These are phyloP conservation scores for Trypanosoma rangeli DNA, from an alignment of 208 protist genomes.

Conservation along the genomic window DNA sequence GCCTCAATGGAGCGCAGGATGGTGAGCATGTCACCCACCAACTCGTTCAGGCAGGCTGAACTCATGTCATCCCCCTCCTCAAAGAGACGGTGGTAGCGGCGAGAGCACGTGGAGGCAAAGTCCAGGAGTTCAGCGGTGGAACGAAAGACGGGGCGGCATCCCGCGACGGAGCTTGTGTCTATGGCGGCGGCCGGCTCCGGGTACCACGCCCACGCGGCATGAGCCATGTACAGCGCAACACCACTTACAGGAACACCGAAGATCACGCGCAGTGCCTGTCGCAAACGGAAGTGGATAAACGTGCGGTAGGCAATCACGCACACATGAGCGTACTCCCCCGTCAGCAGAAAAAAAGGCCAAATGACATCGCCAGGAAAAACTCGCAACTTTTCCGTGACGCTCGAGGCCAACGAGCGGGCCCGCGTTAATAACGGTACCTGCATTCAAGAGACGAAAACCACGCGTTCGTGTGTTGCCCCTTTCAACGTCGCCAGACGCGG, in stretches of 20 bases:
- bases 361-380: slow-evolving; percentile 8
- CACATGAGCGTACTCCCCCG: slow-evolving; percentile 24
- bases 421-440: neutral
- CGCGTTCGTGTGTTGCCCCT: neutral
- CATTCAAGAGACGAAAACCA: neutral
- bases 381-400: neutral
- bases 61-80: neutral
- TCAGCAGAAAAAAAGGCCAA: slow-evolving; percentile 26
- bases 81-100: slow-evolving; percentile 13
- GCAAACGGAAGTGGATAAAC: slow-evolving; percentile 31
- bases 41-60: slow-evolving; percentile 28
- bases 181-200: slow-evolving; percentile 34
- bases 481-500: neutral
- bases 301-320: slow-evolving; percentile 34
- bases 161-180: slow-evolving; percentile 35
- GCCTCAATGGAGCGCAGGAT: slow-evolving; percentile 43
- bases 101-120: slow-evolving; percentile 26
- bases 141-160: slow-evolving; percentile 21
- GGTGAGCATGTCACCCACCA: slow-evolving; percentile 39
- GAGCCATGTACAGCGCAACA: slow-evolving; percentile 34
- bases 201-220: slow-evolving; percentile 29
- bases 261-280: slow-evolving; percentile 37
- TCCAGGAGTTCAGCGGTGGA: slow-evolving; percentile 32
- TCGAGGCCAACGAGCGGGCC: slow-evolving; percentile 1
- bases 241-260: slow-evolving; percentile 36